Evolutionary conservation across 345 rosid species (phyloP), one percentile per base, ranked within the genome.

Genomic region (Anastatica hierochuntica): DNA sequence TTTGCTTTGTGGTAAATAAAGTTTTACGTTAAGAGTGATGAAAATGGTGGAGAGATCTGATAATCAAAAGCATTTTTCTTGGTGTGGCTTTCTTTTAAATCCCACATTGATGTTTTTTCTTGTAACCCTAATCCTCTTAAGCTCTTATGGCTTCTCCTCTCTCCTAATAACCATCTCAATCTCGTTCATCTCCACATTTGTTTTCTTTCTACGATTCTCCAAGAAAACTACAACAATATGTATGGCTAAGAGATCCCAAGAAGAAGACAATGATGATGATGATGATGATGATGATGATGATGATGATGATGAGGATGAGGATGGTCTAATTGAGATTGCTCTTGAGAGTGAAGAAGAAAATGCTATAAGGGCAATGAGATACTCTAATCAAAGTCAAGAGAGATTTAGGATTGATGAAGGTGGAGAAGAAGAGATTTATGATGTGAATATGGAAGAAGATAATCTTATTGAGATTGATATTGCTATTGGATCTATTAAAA

Each of bases 391-490:
- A 20, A 53, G 10, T 46, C 61, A 27, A 15, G 53, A 55, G 27
- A 62, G 43, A 18, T 23, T 64, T 43, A 53, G 18, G 35, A 24
- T 10, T 53, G 60, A 7, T 34, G 7, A 14, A 24, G 60, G 4
- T 34, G 7, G 10, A 24, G 54, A 27, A 53, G 41, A 53, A 37
- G 46, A 53, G 21, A 62, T 62, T 6, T 70, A 63, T 8, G 71
- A 72, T 49, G 73, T 48, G 20, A 79, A 51, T 46, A 52, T 62
- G 30, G 95, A 79, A 41, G 95, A 83, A 35, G 90, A 82, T 20
- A 80, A 79, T 51, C 63, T 86, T 54, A 80, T 86, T 60, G 95
- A 86, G 72, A 81, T 86, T 63, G 95, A 86, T 67, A 79, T 86
- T 57, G 77, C 82, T 8, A 54, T 77, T 68, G 85, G 88, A 6